phyloP scores from a whole-genome alignment of 768 basidiomycete species.

The Psilocybe cyanescens region DNA sequence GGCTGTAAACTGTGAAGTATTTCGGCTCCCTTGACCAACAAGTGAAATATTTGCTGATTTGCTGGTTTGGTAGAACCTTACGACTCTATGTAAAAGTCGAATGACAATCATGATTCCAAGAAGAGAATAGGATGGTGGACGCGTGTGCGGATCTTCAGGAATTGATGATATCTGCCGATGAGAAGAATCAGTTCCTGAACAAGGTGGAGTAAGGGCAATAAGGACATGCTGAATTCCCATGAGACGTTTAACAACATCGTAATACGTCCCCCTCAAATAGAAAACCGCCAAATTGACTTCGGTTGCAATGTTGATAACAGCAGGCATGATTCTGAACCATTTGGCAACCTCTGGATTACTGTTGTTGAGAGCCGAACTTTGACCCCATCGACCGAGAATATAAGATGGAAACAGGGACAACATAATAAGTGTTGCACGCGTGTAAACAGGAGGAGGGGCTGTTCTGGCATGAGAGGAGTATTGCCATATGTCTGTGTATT shows the following conservation, averaged over 20 bases:
- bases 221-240: constrained; percentile 71
- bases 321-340: constrained; percentile 47
- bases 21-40: constrained; percentile 33
- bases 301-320: constrained; percentile 53
- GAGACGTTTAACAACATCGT: constrained; percentile 69
- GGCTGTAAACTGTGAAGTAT: constrained; percentile 20
- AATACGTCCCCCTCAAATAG: constrained; percentile 81
- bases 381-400: constrained; percentile 53
- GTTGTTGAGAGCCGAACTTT: constrained; percentile 37
- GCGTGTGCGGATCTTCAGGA: constrained; percentile 69
- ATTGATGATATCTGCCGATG: constrained; percentile 67
- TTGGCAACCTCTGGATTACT: constrained; percentile 37
- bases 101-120: constrained; percentile 74
- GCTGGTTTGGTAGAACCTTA: constrained; percentile 44
- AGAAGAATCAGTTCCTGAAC: neutral
- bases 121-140: constrained; percentile 86
- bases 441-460: constrained; percentile 45
- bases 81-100: constrained; percentile 65
- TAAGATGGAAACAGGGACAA: constrained; percentile 71
- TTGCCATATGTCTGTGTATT: constrained; percentile 87
- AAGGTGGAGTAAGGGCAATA: neutral
- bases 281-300: constrained; percentile 84
- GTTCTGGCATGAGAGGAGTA: constrained; percentile 47
- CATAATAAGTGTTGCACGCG: constrained; percentile 62
- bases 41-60: constrained; percentile 13